Conservation (phyloP, 352 stramenopile genomes). For the Aphanomyces cochlioides region DNA sequence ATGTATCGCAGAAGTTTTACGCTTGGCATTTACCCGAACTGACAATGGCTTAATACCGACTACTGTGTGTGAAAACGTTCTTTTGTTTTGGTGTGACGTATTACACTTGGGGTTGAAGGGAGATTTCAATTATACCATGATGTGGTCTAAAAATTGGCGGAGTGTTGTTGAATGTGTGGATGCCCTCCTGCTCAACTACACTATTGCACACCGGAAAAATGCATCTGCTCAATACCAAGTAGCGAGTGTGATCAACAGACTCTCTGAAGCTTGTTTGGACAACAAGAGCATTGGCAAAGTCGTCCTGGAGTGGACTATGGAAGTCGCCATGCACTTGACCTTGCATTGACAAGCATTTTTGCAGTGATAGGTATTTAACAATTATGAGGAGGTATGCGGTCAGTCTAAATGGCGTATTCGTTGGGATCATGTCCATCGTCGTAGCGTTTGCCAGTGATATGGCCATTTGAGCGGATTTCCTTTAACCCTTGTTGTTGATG, state of each 20-base stretch:
- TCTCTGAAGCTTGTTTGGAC: conserved; percentile 8
- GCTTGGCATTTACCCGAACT: conserved; percentile 4
- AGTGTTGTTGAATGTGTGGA: neutral
- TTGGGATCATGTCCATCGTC: conserved; percentile 14
- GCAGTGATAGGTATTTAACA: neutral
- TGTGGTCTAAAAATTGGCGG: neutral
- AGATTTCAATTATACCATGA: neutral
- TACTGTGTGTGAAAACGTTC: conserved; percentile 7
- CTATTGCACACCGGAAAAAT: neutral
- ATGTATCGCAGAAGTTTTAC: neutral
- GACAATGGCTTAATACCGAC: neutral
- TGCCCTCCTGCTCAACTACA: conserved; percentile 8
- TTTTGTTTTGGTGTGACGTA: conserved; percentile 20
- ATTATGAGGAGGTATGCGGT: neutral
- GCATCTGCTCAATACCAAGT: neutral
- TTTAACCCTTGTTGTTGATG: neutral
- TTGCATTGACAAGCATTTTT: neutral
- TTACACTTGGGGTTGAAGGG: neutral
- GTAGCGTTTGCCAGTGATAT: conserved; percentile 1
- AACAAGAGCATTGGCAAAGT: conserved; percentile 4
- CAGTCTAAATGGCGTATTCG: conserved; percentile 17
- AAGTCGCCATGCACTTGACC: neutral
- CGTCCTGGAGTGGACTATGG: conserved; percentile 17
- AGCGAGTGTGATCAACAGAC: neutral
- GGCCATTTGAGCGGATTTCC: conserved; percentile 8